These are phyloP conservation scores for Apiospora marii DNA, from an alignment of 2,329 filamentous ascomycete genomes.

Conservation along the genomic window DNA sequence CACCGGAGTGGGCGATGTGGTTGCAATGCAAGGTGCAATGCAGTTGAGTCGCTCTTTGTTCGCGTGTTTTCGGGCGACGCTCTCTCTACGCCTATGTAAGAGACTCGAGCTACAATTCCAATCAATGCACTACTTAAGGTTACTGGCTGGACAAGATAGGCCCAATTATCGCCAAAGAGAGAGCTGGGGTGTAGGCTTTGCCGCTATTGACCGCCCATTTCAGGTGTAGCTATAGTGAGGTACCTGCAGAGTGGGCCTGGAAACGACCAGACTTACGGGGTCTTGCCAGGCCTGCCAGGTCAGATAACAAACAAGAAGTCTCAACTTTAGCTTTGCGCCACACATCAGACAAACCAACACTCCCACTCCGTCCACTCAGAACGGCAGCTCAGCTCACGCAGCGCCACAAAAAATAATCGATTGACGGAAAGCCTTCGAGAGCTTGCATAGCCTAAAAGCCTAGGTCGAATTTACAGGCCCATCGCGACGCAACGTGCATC, in stretches of 20 bases:
- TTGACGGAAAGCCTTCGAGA: background rate
- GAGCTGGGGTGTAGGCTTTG: conserved; percentile 1
- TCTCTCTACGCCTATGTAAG: background rate
- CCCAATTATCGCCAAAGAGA: conserved; percentile 15
- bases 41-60: conserved; percentile 15
- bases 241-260: background rate
- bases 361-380: background rate
- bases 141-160: background rate
- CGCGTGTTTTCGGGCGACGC: conserved; percentile 8
- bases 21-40: conserved; percentile 10
- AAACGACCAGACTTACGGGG: background rate
- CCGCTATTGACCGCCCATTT: background rate
- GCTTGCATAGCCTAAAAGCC: conserved; percentile 3
- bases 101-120: conserved; percentile 14
- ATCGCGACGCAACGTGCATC: conserved; percentile 4
- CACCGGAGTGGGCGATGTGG: background rate
- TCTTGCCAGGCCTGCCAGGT: background rate
- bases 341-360: conserved; percentile 11
- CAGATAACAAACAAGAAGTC: conserved; percentile 12
- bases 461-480: background rate
- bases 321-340: conserved; percentile 6
- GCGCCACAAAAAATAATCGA: conserved; percentile 18
- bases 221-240: background rate
- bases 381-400: background rate
- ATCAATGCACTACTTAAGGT: conserved; percentile 15